Evolutionary conservation across 164 flowering plant genomes (phyloP).

Genomic region (Nymphaea colorata): DNA sequence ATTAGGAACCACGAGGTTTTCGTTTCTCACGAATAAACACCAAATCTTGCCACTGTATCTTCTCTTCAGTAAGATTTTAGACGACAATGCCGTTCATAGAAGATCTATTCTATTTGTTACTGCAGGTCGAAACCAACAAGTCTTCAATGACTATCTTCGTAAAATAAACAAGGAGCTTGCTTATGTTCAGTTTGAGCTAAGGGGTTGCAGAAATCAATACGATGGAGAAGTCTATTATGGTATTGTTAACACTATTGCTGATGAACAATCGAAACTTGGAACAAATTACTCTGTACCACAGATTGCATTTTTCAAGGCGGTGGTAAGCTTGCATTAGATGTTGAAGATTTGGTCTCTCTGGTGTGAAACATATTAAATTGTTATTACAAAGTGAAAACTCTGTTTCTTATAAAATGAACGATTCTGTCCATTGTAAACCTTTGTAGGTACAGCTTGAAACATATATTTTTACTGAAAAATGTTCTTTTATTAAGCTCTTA

Average conservation of each 20-base stretch:
- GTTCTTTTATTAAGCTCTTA: too few relatives aligned
- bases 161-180: slow-evolving; percentile 74
- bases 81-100: too few relatives aligned
- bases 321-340: slow-evolving; percentile 37
- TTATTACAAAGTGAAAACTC: neutral
- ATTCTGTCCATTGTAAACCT: too few relatives aligned
- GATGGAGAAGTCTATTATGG: slow-evolving; percentile 76
- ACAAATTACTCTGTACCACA: slow-evolving; percentile 76
- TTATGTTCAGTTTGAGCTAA: slow-evolving; percentile 65
- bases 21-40: too few relatives aligned
- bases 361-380: neutral
- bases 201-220: slow-evolving; percentile 80
- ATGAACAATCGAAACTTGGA: slow-evolving; percentile 88
- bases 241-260: slow-evolving; percentile 77
- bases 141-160: slow-evolving; percentile 52
- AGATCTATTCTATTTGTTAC: neutral
- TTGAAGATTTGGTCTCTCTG: neutral
- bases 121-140: slow-evolving; percentile 28
- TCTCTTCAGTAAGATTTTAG: too few relatives aligned
- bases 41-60: too few relatives aligned
- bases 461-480: too few relatives aligned
- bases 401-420: too few relatives aligned
- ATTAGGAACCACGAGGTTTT: too few relatives aligned
- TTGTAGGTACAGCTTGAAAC: too few relatives aligned
- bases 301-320: slow-evolving; percentile 71